Percentiles rank a stretch among this genome's conserved stretches.
Evolutionary conservation across 1,139 yeast species (phyloP).

Genomic region (Hansenula sp.): DNA sequence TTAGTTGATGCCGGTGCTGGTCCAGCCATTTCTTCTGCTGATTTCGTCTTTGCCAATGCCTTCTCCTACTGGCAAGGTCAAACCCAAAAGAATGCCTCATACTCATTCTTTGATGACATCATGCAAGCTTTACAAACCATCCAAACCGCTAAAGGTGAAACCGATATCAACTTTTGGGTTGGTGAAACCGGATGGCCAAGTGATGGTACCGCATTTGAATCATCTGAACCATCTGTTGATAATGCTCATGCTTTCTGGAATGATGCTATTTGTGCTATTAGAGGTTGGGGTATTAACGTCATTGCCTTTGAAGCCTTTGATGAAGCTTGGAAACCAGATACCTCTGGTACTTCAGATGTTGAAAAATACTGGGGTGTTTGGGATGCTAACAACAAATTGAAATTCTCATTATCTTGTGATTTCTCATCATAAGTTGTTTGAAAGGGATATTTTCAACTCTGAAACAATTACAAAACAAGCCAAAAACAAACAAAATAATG

Average conservation of each 20-base stretch:
- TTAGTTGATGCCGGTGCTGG: slow-evolving; percentile 72
- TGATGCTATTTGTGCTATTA: slow-evolving; percentile 83
- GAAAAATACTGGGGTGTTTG: slow-evolving; percentile 95
- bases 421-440: slow-evolving; percentile 27
- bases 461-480: too few species aligned
- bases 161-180: slow-evolving; percentile 86
- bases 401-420: slow-evolving; percentile 58
- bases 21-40: slow-evolving; percentile 75
- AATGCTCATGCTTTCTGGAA: slow-evolving; percentile 84
- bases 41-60: slow-evolving; percentile 86
- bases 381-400: slow-evolving; percentile 50
- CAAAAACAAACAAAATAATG: background rate
- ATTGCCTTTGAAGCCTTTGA: slow-evolving; percentile 92
- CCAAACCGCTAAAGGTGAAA: slow-evolving; percentile 80
- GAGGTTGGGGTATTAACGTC: slow-evolving; percentile 94
- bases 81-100: slow-evolving; percentile 72
- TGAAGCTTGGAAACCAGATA: slow-evolving; percentile 92
- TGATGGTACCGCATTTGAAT: slow-evolving; percentile 70
- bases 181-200: slow-evolving; percentile 99
- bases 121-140: slow-evolving; percentile 91
- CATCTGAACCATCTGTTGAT: slow-evolving; percentile 58
- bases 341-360: slow-evolving; percentile 80
- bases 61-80: slow-evolving; percentile 99
- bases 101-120: slow-evolving; percentile 90
- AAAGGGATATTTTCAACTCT: background rate